A percentile compares a stretch with the other conserved stretches of the same genome.
phyloP scores from a whole-genome alignment of 129 eudicot species.

The Tagetes erecta region DNA sequence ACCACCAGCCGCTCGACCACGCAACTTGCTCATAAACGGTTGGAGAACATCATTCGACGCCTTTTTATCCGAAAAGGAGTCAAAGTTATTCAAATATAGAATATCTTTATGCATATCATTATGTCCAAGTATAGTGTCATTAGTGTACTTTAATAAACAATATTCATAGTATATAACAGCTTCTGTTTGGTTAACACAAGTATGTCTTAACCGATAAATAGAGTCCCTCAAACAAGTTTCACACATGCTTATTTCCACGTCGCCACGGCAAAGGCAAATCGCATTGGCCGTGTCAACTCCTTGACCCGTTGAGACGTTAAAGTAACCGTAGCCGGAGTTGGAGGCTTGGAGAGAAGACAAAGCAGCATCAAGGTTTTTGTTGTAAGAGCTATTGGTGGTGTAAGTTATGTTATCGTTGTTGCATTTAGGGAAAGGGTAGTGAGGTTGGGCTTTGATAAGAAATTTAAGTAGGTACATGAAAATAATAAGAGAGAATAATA shows the following conservation, averaged over 20 bases:
- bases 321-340: neutral
- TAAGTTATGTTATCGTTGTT: neutral
- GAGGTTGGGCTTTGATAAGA: neutral
- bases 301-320: neutral
- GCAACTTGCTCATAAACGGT: slow-evolving; percentile 6
- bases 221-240: neutral
- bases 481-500: neutral
- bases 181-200: neutral
- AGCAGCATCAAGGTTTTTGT: neutral
- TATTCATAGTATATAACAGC: neutral
- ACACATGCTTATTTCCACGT: neutral
- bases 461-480: neutral
- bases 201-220: neutral
- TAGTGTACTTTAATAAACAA: neutral
- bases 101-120: neutral
- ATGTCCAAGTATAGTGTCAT: neutral
- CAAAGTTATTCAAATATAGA: neutral
- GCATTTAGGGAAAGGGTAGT: neutral
- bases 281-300: neutral
- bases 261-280: neutral
- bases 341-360: neutral
- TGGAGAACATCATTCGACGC: neutral
- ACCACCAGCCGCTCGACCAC: neutral
- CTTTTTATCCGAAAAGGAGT: neutral
- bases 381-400: neutral